Evolutionary conservation across 179 eudicot species (phyloP), one percentile per base, ranked within the genome.

Genomic region (Heliamphora pulchella): DNA sequence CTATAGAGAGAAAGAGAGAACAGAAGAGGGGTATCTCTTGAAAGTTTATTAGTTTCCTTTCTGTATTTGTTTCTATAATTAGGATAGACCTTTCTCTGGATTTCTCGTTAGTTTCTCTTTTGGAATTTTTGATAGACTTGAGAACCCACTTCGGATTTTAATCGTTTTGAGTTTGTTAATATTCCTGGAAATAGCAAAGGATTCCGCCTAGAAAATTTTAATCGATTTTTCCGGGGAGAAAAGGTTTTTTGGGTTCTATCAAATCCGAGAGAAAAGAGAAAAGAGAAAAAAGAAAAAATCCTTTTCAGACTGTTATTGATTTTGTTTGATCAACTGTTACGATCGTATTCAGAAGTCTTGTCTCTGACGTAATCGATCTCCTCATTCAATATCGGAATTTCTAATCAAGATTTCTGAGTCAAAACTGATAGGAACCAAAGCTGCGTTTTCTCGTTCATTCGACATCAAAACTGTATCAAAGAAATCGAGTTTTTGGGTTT

Each of bases 291-390:
- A 67, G 20, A 55, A 48, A 74, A n/a, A 39, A 73, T 50, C 64
- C 4, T 6, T 50, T 71, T 20, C 39, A 6, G 39, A 71, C 62
- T 73, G 77, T 22, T 54, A 74, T 74, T 55, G 63, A 41, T 31
- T 74, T 39, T 55, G 1, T 57, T 46, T 22, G 66, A 55, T 69
- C 81, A 58, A 68, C 63, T 54, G 61, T 11, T 55, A 50, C 72
- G 71, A 64, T 67, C 80, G 15, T 53, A 10, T 53, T 17, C 64
- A 41, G 0, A 67, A 78, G 66, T 68, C 65, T 55, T 78, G 5
- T 55, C 54, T 7, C 43, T 69, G 64, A 57, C 81, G 75, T 53
- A 67, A 69, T 69, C 75, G 75, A 78, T 69, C 69, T 50, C 53
- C 61, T 67, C 75, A 18, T 68, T 75, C 17, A 55, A 31, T 3